phyloP scores from a whole-genome alignment of 805 yeast genomes.

The Dipodascopsis uninucleata region DNA sequence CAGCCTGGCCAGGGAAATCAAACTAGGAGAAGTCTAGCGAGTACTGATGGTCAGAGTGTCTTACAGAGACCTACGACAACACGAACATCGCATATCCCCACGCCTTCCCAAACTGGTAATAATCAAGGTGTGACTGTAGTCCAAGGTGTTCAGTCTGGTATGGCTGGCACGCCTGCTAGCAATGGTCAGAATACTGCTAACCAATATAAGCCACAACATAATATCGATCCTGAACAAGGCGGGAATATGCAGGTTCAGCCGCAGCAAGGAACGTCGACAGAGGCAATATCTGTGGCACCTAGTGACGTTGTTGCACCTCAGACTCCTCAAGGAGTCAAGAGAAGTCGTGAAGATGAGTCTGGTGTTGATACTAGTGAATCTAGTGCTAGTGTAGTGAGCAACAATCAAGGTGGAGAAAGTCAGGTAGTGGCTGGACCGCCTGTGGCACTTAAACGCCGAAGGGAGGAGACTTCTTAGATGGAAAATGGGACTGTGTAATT shows the following conservation, averaged over 20 bases:
- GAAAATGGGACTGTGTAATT: too few species aligned
- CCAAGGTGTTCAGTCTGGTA: too few species aligned
- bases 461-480: conserved; percentile 24
- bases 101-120: too few species aligned
- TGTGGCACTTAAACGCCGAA: conserved; percentile 20
- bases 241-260: neutral
- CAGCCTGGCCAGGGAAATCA: conserved; percentile 13
- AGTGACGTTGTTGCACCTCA: conserved; percentile 1
- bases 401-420: conserved; percentile 4
- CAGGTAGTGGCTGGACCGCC: conserved; percentile 10
- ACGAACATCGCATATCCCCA: too few species aligned
- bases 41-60: too few species aligned
- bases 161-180: too few species aligned
- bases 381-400: neutral
- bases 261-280: conserved; percentile 3
- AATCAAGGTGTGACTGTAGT: too few species aligned
- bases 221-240: neutral
- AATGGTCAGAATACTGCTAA: too few species aligned
- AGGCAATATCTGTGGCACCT: neutral
- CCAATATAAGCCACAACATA: too few species aligned
- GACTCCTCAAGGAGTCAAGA: conserved; percentile 8
- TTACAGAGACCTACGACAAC: too few species aligned
- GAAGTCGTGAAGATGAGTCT: conserved; percentile 12
- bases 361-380: neutral
- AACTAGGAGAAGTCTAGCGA: too few species aligned